Percentiles rank a stretch among this genome's conserved stretches.
Conservation (phyloP, 2,329 filamentous ascomycete species). For the Neofusicoccum laricinum region DNA sequence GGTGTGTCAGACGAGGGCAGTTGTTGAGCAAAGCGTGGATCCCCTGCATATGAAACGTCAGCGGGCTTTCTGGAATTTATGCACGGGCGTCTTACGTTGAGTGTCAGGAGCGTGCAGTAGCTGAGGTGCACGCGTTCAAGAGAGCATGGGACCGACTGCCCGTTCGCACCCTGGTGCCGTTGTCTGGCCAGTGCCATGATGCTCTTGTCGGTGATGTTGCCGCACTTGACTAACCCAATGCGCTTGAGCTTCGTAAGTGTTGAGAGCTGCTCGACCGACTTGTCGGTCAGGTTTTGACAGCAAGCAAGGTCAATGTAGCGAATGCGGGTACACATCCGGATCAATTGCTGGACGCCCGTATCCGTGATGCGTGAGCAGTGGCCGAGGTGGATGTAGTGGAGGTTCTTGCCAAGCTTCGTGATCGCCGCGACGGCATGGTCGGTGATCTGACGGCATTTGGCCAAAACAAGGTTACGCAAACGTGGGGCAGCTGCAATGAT, state of each 20-base stretch:
- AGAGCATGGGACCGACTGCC: slow-evolving; percentile 59
- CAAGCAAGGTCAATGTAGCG: slow-evolving; percentile 98
- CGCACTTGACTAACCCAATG: slow-evolving; percentile 93
- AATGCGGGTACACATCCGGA: slow-evolving; percentile 85
- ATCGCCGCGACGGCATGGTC: slow-evolving; percentile 86
- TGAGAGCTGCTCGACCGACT: slow-evolving; percentile 79
- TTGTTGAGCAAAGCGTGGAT: slow-evolving; percentile 86
- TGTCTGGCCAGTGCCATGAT: slow-evolving; percentile 79
- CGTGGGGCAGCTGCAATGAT: slow-evolving; percentile 85
- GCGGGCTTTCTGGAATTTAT: slow-evolving; percentile 15
- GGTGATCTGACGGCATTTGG: slow-evolving; percentile 91
- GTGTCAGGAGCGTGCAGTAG: slow-evolving; percentile 83
- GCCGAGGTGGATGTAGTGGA: slow-evolving; percentile 94
- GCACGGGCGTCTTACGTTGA: slow-evolving; percentile 60
- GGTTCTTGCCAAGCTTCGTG: slow-evolving; percentile 84
- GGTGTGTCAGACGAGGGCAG: slow-evolving; percentile 87
- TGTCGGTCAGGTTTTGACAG: slow-evolving; percentile 83
- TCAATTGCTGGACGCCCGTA: slow-evolving; percentile 77
- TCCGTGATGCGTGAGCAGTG: slow-evolving; percentile 93
- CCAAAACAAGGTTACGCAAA: slow-evolving; percentile 86
- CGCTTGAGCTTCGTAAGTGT: slow-evolving; percentile 88
- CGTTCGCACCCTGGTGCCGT: slow-evolving; percentile 52
- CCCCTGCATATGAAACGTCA: slow-evolving; percentile 57
- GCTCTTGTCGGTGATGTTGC: slow-evolving; percentile 82
- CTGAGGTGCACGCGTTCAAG: slow-evolving; percentile 94